Base-by-base conservation (phyloP, 129 eudicot species). In the Oenanthe sinensis region DNA sequence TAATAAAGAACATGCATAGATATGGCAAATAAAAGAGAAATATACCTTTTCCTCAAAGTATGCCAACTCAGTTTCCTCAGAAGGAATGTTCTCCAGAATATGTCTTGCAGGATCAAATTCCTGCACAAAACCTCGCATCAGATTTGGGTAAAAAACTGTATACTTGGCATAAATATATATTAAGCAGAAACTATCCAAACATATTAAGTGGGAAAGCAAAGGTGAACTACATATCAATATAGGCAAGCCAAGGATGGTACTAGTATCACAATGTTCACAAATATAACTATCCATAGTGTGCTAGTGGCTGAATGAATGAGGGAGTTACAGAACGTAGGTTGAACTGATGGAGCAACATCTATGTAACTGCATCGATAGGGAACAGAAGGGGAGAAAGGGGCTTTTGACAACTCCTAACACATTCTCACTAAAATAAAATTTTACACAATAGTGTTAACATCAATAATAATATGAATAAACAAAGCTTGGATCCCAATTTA, bases 41-140 rank as follows among this genome's bases (percentile, higher is more conserved):
- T 11, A 58, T 82, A 95, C 97, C 96, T 90, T 87, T 50, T 85
- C 91, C 84, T 95, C 99, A 63, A 87, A 86, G 84, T 90, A 95
- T 65, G 87, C 85, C 74, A 88, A 65, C 76, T 95, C 97, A 73
- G 75, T 85, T 86, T 88, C 99, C 79, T 90, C 95, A 8, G 79
- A 45, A 78, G 99, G 96, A 70, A 87, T 86, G 76, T 92, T 86
- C 89, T 95, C 92, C 77, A 95, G 77, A 70, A 90, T 80, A 83
- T 95, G 88, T 79, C 90, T 87, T 30, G 92, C 90, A 60, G 99
- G 93, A 87, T 95, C 99, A 90, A 95, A 95, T 39, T 82, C 89
- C 97, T 92, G 75, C 54, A 69, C 78, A 76, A 44, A n/a, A 79
- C 33, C 70, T 80, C 76, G 28, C 80, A 78, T 60, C 40, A 82